Evolutionary conservation across 495 filamentous ascomycete species (phyloP).

Genomic region (Neurospora tetrasperma): DNA sequence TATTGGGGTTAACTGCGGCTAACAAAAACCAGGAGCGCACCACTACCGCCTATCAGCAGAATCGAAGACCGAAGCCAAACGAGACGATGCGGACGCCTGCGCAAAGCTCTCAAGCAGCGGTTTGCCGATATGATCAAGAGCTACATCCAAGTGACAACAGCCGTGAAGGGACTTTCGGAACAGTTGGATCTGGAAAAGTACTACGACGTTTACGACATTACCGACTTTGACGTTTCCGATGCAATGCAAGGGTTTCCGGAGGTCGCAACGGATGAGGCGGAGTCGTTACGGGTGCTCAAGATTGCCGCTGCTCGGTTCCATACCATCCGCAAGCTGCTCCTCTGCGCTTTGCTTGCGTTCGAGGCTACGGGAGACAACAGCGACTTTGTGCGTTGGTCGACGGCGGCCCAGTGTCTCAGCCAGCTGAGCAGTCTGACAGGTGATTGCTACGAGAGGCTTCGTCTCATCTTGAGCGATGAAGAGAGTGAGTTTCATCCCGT

Average conservation of each 20-base stretch:
- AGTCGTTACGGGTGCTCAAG: conserved; percentile 71
- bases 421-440: conserved; percentile 48
- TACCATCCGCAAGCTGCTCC: conserved; percentile 66
- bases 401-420: conserved; percentile 65
- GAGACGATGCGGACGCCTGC: conserved; percentile 67
- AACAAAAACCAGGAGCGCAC: conserved; percentile 57
- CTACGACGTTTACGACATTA: conserved; percentile 86
- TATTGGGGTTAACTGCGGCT: conserved; percentile 14
- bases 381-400: conserved; percentile 72
- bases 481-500: conserved; percentile 50
- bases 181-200: conserved; percentile 78
- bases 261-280: conserved; percentile 52
- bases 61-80: conserved; percentile 69
- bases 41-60: conserved; percentile 73
- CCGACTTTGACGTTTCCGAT: conserved; percentile 61
- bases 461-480: conserved; percentile 65
- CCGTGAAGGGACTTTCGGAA: conserved; percentile 61
- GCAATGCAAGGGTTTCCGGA: conserved; percentile 51
- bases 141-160: conserved; percentile 55
- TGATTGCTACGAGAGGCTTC: conserved; percentile 45
- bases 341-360: conserved; percentile 79
- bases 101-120: conserved; percentile 58
- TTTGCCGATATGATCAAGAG: conserved; percentile 59
- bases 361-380: conserved; percentile 73
- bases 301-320: conserved; percentile 69